These are phyloP conservation scores for Breynia disticha DNA, from an alignment of 441 rosid genomes.

Conservation along the genomic window DNA sequence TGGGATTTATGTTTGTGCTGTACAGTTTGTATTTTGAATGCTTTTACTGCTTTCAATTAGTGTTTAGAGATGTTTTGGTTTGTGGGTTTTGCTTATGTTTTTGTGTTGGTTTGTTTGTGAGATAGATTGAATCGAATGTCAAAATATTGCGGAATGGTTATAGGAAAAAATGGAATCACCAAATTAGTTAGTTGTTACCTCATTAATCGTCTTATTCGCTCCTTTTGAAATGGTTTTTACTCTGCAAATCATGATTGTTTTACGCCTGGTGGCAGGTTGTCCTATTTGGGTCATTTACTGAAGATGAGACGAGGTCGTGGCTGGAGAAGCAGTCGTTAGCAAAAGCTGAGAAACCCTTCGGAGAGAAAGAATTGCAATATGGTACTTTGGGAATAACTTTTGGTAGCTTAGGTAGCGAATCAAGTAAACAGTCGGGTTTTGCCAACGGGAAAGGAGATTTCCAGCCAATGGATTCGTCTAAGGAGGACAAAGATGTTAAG, in stretches of 20 bases:
- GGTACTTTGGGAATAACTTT: slow-evolving; percentile 47
- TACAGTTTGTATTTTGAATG: background rate
- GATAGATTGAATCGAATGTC: too few relatives aligned
- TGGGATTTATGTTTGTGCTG: background rate
- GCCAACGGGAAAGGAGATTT: slow-evolving; percentile 21
- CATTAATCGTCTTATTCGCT: background rate
- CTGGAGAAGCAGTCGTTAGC: slow-evolving; percentile 33
- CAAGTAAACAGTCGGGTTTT: slow-evolving; percentile 19
- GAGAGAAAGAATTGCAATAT: slow-evolving; percentile 32
- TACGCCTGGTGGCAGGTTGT: slow-evolving; percentile 27
- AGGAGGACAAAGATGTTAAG: slow-evolving; percentile 24
- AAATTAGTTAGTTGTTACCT: background rate
- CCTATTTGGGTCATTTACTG: slow-evolving; percentile 88
- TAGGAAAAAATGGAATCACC: too few relatives aligned
- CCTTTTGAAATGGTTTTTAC: slow-evolving; percentile 3
- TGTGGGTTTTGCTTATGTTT: background rate
- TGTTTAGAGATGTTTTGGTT: background rate
- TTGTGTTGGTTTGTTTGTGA: too few relatives aligned
- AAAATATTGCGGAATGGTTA: too few relatives aligned
- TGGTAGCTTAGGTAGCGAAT: slow-evolving; percentile 26
- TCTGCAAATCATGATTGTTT: background rate
- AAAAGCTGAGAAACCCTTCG: slow-evolving; percentile 31
- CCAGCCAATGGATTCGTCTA: slow-evolving; percentile 24
- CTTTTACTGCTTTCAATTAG: background rate
- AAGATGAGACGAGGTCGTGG: slow-evolving; percentile 69